Percentiles rank a stretch among this genome's conserved stretches.
phyloP scores from a whole-genome alignment of 2,329 filamentous ascomycete genomes.

The Phoma sp. region DNA sequence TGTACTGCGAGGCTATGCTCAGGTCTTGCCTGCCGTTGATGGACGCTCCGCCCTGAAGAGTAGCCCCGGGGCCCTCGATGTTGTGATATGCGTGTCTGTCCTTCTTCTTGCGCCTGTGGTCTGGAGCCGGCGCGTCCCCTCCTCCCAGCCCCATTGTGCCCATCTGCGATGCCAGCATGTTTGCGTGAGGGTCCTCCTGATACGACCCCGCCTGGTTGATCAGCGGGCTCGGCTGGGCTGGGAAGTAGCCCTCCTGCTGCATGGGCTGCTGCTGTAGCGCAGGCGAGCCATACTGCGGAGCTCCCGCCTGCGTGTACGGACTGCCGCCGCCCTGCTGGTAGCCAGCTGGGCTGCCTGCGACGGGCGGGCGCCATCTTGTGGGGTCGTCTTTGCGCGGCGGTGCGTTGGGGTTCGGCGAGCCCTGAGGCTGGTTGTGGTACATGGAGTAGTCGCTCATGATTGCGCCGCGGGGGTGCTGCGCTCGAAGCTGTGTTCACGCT shows the following conservation, averaged over 20 bases:
- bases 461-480: slow-evolving; percentile 32
- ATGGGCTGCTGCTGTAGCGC: slow-evolving; percentile 33
- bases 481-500: slow-evolving; percentile 10
- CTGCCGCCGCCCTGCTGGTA: slow-evolving; percentile 53
- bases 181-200: slow-evolving; percentile 44
- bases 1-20: slow-evolving; percentile 63
- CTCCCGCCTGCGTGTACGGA: slow-evolving; percentile 31
- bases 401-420: slow-evolving; percentile 36
- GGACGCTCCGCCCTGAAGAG: slow-evolving; percentile 59
- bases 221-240: slow-evolving; percentile 40
- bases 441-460: slow-evolving; percentile 47
- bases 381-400: slow-evolving; percentile 37
- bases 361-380: slow-evolving; percentile 48
- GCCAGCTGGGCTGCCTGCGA: slow-evolving; percentile 52
- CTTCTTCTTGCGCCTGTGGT: slow-evolving; percentile 78
- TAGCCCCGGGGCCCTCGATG: slow-evolving; percentile 72
- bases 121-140: slow-evolving; percentile 47
- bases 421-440: slow-evolving; percentile 46
- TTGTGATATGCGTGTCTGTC: slow-evolving; percentile 91
- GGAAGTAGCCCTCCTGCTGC: slow-evolving; percentile 52
- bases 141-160: slow-evolving; percentile 35
- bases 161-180: slow-evolving; percentile 36
- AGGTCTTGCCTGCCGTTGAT: slow-evolving; percentile 72
- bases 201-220: slow-evolving; percentile 19
- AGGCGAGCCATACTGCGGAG: slow-evolving; percentile 40